These are phyloP conservation scores for Leucoagaricus sp. DNA, from an alignment of 1,284 basidiomycete species.

Conservation along the genomic window DNA sequence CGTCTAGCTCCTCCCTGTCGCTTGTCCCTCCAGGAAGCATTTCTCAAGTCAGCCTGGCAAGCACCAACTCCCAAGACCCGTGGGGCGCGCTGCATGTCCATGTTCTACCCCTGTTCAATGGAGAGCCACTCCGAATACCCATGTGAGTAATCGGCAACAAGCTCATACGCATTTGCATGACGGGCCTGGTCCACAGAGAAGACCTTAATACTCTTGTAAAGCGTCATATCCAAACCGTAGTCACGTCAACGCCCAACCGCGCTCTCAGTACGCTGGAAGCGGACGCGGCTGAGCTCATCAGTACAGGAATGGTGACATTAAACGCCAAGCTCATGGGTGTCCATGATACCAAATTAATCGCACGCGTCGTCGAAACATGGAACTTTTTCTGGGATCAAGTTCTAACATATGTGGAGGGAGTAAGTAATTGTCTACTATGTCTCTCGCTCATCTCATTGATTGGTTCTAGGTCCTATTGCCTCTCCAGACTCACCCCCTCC, in stretches of 20 bases:
- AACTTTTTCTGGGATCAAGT: conserved; percentile 94
- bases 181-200: conserved; percentile 56
- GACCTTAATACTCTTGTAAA: conserved; percentile 84
- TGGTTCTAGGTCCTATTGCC: conserved; percentile 68
- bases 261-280: conserved; percentile 70
- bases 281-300: conserved; percentile 83
- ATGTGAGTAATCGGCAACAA: conserved; percentile 55
- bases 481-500: conserved; percentile 70
- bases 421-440: conserved; percentile 37
- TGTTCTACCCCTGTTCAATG: conserved; percentile 90
- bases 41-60: conserved; percentile 37
- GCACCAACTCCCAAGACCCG: conserved; percentile 52
- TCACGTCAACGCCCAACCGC: conserved; percentile 64
- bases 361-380: conserved; percentile 87
- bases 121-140: conserved; percentile 83
- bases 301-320: conserved; percentile 89
- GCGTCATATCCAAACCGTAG: conserved; percentile 71
- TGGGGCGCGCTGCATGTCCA: conserved; percentile 86
- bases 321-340: conserved; percentile 79
- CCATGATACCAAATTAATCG: conserved; percentile 76
- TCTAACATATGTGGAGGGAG: conserved; percentile 87
- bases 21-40: conserved; percentile 40
- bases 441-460: not conserved
- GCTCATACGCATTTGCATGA: too few relatives aligned
- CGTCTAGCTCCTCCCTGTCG: conserved; percentile 42